Base-by-base conservation (phyloP, 768 basidiomycete species). In the Amanita exitialis region DNA sequence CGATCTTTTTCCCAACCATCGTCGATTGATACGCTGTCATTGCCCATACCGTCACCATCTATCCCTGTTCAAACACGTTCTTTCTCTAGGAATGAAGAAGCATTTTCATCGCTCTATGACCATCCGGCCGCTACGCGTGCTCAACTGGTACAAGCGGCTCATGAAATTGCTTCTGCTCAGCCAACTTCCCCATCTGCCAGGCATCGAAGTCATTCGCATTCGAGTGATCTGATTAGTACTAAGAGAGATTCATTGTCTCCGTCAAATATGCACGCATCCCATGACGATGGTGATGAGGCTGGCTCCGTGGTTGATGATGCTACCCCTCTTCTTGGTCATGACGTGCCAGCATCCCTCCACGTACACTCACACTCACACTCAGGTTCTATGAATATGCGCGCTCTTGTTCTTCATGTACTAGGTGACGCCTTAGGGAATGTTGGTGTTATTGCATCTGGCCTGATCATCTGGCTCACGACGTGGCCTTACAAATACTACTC, bases 341-440 rank as follows among this genome's bases (percentile, higher is more conserved):
- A 38, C 34, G 54, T 38, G 13, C 23, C 27, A 34, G 37, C 8
- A 51, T 43, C 57, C 51, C 38, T 39, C 8, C 56, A 57, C 39
- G 55, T 43, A 27, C 56, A 59, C 47, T 36, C 37, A 8, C 56
- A 59, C 47, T 56, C 58, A 18, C 61, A 69, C 47, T 50, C 51
- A 23, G 77, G 62, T 0, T 90, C 85, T 0, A 98, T 99, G 96
- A 99, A 98, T 67, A 97, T 98, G 94, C 86, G 74, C n/a, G 96
- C 93, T 27, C 75, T 99, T 1, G 73, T 98, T 28, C 68, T 99
- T 25, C 96, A 99, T 65, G 96, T 98, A 35, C 66, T 99, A 41
- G 95, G 95, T 30, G 95, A 99, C 70, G 95, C 95, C 50, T 77
- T 99, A 21, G 96, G 96, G 45, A 98, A 99, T 65, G 89, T 98